Conservation (phyloP, 176 grass and related monocot genomes). For the Triticum timopheevii region DNA sequence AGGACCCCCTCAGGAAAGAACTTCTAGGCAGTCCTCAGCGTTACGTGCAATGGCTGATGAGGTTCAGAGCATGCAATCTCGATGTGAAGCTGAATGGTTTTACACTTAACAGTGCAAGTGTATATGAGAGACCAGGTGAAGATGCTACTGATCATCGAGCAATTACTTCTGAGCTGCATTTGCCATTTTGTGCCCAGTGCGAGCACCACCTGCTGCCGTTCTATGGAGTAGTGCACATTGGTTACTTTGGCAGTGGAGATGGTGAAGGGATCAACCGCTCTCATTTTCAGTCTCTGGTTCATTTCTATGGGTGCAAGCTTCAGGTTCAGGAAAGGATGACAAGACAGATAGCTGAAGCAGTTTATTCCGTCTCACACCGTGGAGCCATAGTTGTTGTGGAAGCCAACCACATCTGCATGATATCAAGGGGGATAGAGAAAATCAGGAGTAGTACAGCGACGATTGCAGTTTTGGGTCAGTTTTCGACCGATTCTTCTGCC, state of each 20-base stretch:
- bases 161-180: conserved; percentile 53
- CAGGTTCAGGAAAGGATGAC: conserved; percentile 99
- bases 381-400: conserved; percentile 90
- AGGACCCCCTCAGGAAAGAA: conserved; percentile 86
- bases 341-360: conserved; percentile 92
- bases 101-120: conserved; percentile 24
- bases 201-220: conserved; percentile 95
- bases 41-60: conserved; percentile 88
- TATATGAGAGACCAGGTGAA: conserved; percentile 26
- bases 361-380: conserved; percentile 39
- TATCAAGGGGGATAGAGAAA: conserved; percentile 95
- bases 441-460: conserved; percentile 86
- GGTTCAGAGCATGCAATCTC: conserved; percentile 60
- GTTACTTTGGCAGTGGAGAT: conserved; percentile 46
- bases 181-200: conserved; percentile 91
- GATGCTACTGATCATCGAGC: conserved; percentile 34
- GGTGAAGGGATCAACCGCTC: conserved; percentile 50
- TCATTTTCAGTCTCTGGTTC: conserved; percentile 66
- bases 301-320: conserved; percentile 87
- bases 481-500: conserved; percentile 54
- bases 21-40: conserved; percentile 66
- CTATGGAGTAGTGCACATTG: conserved; percentile 85
- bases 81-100: conserved; percentile 54
- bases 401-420: conserved; percentile 93
- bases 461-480: conserved; percentile 81